phyloP scores from a whole-genome alignment of 1,139 yeast genomes.

The Taiozyma sp. region DNA sequence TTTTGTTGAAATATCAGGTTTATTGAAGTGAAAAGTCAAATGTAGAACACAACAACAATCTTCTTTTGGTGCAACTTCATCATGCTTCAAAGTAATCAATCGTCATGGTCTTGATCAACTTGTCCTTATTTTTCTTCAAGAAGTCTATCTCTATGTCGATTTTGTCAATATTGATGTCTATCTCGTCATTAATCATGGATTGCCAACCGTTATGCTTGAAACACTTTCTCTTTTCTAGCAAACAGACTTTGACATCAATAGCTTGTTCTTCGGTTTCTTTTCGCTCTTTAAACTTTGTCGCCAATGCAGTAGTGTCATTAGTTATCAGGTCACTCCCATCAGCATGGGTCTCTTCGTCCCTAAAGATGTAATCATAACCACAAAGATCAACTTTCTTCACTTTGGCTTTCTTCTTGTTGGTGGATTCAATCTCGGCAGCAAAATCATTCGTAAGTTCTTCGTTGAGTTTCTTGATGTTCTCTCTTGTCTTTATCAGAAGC shows the following conservation, averaged over 20 bases:
- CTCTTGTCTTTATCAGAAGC: constrained; percentile 17
- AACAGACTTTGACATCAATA: constrained; percentile 33
- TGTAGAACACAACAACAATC: neutral
- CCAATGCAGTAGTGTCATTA: constrained; percentile 14
- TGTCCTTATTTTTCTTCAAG: constrained; percentile 23
- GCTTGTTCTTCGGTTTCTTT: constrained; percentile 9
- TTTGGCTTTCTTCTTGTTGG: constrained; percentile 8
- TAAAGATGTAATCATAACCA: constrained; percentile 28
- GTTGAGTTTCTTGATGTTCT: constrained; percentile 27
- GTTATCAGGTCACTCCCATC: constrained; percentile 11
- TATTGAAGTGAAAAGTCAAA: neutral
- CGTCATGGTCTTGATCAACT: constrained; percentile 32
- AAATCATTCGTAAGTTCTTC: constrained; percentile 15
- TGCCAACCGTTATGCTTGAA: constrained; percentile 65
- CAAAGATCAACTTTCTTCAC: constrained; percentile 22
- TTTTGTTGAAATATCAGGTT: neutral
- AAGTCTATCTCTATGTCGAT: constrained; percentile 27
- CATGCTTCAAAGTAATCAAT: constrained; percentile 30
- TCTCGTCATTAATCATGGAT: constrained; percentile 41
- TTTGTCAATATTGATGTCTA: constrained; percentile 32
- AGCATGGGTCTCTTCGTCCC: constrained; percentile 5
- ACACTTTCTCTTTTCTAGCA: constrained; percentile 63
- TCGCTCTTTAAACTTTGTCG: constrained; percentile 9
- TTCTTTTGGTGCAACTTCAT: neutral
- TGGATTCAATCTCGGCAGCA: neutral